Evolutionary conservation across 2,329 filamentous ascomycete genomes (phyloP), one percentile per base, ranked within the genome.

Genomic region (Penicillium sp.): DNA sequence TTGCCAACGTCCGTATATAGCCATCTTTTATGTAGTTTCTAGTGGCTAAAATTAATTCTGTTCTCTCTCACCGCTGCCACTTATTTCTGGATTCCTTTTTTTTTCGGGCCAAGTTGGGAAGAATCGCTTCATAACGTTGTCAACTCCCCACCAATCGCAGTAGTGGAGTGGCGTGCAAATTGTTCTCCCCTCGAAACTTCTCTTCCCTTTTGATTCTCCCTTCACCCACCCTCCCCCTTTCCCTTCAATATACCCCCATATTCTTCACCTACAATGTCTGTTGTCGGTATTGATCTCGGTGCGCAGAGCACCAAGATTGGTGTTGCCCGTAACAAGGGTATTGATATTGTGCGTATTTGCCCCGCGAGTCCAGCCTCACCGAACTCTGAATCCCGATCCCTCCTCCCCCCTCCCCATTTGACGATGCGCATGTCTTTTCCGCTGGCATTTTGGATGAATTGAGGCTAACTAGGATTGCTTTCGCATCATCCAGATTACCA

Each of bases 281-380:
- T 84, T 70, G 82, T 86, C 68, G 91, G 91, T 78, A 85, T 96
- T 77, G 93, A 97, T 84, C 88, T 97, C 80, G 93, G 93, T 80
- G 91, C 91, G 65, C 86, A 96, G 75, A 96, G 95, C 84, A 96
- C 93, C 74, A 92, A 96, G 72, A 89, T 97, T 78, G 93, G 93
- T 74, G 93, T 97, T 76, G 94, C 94, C 73, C 87, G 94, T 76
- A 97, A 97, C 79, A 92, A 95, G 75, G 94, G 94, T 80, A 94
- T 99, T 76, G 94, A 99, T 82, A 94, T 99, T 75, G 91, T 96
- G 84, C 73, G 91, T 94, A 71, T 60, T 46, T 60, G 59, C 60
- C 63, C 65, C 64, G 57, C 56, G 39, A 49, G 29, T 39, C 49
- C 29, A 48, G 46, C 50, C 21, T 52, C 40, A 32, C 47, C 29